Base-by-base conservation (phyloP, 1,139 yeast genomes). In the Blastobotrys indianensis region DNA sequence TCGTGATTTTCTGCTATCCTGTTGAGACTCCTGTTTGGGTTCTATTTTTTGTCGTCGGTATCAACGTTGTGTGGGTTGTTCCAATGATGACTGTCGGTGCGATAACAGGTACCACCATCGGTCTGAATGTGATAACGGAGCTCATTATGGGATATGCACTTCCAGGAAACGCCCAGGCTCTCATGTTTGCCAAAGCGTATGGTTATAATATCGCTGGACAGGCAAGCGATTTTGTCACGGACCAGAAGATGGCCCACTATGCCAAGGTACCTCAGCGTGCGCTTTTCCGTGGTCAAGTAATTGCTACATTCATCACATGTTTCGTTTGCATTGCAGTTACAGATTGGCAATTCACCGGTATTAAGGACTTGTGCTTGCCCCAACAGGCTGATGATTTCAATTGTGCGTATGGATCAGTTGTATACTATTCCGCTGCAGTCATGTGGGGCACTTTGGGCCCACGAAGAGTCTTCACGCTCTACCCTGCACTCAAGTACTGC, bases 391-490 rank as follows among this genome's bases (percentile, higher is more conserved):
- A 49, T 23, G 55, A 48, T 49, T 66, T 66, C 50, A 58, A 62
- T 12, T 66, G 70, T 44, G 66, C 62, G n/a, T n/a, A n/a, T n/a
- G 56, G 78, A 25, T 63, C 62, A 37, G 65, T 61, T 35, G 72
- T 78, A 0, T 75, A 65, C 59, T 80, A 69, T 62, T 65, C 75
- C 38, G 73, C 82, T n/a, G 72, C 80, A 11, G 75, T 79, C 12
- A 64, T 77, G 17, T 79, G 80, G 77, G 85, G 86, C 51, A 77
- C 76, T 41, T 77, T 82, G 55, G 87, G 86, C 25, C 88, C 88
- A 20, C 68, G 74, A 57, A 70, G 76, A 43, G 74, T 79, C 17
- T 79, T 80, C 55, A 58, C 61, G 39, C 62, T 74, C 20, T 76
- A 76, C 52, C 79, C 79, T 11, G 58, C 66, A 13, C 63, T 76